A percentile compares a stretch with the other conserved stretches of the same genome.
phyloP scores from a whole-genome alignment of 345 rosid species.

The Brassica nigra region DNA sequence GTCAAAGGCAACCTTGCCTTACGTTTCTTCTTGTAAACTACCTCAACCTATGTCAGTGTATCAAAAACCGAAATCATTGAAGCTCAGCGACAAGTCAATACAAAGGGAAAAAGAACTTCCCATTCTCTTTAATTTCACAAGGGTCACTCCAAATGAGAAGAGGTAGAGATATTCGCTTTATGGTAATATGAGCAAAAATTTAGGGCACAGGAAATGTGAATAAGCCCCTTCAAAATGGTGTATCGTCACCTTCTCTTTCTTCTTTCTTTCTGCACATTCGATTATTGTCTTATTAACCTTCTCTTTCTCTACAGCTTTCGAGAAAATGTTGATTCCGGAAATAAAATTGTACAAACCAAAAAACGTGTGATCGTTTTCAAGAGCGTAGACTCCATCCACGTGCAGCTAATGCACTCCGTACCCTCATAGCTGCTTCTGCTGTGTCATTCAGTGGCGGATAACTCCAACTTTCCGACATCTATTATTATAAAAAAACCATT shows the following conservation, averaged over 20 bases:
- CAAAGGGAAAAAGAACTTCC: not conserved
- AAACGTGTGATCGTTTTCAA: constrained; percentile 33
- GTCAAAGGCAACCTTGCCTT: not conserved
- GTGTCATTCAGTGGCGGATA: constrained; percentile 93
- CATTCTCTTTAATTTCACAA: not conserved
- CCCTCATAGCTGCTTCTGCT: constrained; percentile 79
- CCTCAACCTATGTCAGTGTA: not conserved
- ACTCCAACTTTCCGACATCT: constrained; percentile 94
- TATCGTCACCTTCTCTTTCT: not conserved
- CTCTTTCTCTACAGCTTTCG: constrained; percentile 12
- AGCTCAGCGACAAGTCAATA: not conserved
- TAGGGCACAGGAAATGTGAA: constrained; percentile 1
- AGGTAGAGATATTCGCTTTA: not conserved
- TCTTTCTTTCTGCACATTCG: constrained; percentile 8
- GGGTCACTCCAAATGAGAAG: not conserved
- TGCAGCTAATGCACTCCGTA: constrained; percentile 67
- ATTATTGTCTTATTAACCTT: constrained; percentile 17
- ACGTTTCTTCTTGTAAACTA: not conserved
- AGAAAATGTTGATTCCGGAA: constrained; percentile 24
- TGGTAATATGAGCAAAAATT: constrained; percentile 25
- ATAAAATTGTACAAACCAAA: constrained; percentile 1
- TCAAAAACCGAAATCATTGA: not conserved
- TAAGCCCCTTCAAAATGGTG: not conserved
- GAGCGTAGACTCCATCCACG: constrained; percentile 82
- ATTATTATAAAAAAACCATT: constrained; percentile 18